Evolutionary conservation across 1,139 yeast genomes (phyloP).

Genomic region (Debaryomyces udenii): DNA sequence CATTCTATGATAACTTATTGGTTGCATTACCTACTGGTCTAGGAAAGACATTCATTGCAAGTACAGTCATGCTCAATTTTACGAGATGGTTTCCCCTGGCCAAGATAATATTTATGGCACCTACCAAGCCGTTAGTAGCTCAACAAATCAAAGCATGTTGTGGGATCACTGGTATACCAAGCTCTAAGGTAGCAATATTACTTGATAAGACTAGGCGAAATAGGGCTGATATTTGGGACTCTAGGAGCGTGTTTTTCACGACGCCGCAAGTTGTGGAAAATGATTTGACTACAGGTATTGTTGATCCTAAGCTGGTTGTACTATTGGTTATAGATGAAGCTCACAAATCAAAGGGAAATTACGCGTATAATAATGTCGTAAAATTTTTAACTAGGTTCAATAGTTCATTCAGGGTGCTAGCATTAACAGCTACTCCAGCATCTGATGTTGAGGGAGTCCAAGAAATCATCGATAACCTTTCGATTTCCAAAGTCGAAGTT

Average conservation of each 20-base stretch:
- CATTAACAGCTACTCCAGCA: constrained; percentile 96
- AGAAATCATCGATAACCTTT: constrained; percentile 71
- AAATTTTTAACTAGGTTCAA: constrained; percentile 65
- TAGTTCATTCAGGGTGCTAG: constrained; percentile 71
- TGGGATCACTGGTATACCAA: constrained; percentile 82
- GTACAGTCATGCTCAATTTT: constrained; percentile 89
- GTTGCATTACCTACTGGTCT: constrained; percentile 97
- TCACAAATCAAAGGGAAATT: constrained; percentile 88
- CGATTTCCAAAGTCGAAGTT: constrained; percentile 77
- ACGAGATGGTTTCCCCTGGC: constrained; percentile 79
- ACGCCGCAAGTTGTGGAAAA: constrained; percentile 97
- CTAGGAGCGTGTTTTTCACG: constrained; percentile 81
- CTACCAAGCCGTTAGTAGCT: constrained; percentile 95
- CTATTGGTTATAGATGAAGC: constrained; percentile 94
- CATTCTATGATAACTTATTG: constrained; percentile 72
- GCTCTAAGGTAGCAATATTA: constrained; percentile 75
- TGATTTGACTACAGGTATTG: constrained; percentile 73
- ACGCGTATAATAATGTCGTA: constrained; percentile 84
- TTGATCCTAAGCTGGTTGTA: constrained; percentile 74
- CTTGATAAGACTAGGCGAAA: constrained; percentile 69
- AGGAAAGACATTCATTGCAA: constrained; percentile 96
- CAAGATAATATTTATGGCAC: constrained; percentile 92
- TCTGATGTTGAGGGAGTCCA: constrained; percentile 88
- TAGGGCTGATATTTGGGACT: constrained; percentile 74
- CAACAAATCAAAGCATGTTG: constrained; percentile 96